These are phyloP conservation scores for Polytrichum formosum DNA, from an alignment of 225 moss, liverwort and hornwort genomes.

Conservation along the genomic window DNA sequence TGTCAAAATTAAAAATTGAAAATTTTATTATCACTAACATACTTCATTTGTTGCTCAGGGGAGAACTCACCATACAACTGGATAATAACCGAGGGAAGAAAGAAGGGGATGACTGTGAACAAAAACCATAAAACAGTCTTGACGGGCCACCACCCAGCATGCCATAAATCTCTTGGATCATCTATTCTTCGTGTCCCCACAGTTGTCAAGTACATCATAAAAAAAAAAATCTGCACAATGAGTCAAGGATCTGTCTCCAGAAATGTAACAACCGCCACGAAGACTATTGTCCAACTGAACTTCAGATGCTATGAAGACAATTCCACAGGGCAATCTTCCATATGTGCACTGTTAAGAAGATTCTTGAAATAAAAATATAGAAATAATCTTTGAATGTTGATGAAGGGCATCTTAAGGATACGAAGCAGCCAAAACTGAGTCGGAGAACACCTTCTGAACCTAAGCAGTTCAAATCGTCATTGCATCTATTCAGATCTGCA, in stretches of 20 bases:
- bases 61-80: slow-evolving; percentile 79
- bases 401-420: slow-evolving; percentile 32
- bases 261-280: background rate
- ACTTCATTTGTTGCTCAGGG: slow-evolving; percentile 6
- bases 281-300: too few species aligned
- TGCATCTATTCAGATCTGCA: slow-evolving; percentile 43
- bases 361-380: too few species aligned
- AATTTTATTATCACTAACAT: background rate
- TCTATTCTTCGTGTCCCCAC: slow-evolving; percentile 71
- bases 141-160: slow-evolving; percentile 94
- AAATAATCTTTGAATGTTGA: background rate
- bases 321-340: too few species aligned
- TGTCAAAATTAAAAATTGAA: too few species aligned
- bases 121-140: slow-evolving; percentile 69
- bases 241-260: slow-evolving; percentile 37
- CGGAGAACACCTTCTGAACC: slow-evolving; percentile 57
- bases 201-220: slow-evolving; percentile 95
- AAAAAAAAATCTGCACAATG: slow-evolving; percentile 62
- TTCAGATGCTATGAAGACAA: too few species aligned
- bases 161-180: slow-evolving; percentile 90
- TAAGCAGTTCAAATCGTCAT: slow-evolving; percentile 42
- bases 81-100: slow-evolving; percentile 77
- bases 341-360: background rate
- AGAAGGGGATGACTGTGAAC: slow-evolving; percentile 77
- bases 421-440: slow-evolving; percentile 56